phyloP scores from a whole-genome alignment of 768 basidiomycete genomes.

The Sutorius australiensis region DNA sequence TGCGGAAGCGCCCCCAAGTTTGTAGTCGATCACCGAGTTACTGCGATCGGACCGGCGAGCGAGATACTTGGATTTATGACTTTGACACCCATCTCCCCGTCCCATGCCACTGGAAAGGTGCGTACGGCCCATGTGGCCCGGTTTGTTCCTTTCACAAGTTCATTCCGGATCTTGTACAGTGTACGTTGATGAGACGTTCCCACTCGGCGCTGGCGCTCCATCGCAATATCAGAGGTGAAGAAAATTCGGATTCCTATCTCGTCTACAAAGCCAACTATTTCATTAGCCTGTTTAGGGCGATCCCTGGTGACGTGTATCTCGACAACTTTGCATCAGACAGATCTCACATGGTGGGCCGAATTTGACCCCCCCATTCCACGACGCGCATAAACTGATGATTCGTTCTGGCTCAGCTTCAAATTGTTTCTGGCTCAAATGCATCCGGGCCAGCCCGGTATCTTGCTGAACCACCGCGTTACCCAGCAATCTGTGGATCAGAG shows the following conservation, averaged over 20 bases:
- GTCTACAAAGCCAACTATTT: constrained; percentile 1
- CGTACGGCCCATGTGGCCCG: constrained; percentile 10
- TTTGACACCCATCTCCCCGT: constrained; percentile 52
- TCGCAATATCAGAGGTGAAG: constrained; percentile 44
- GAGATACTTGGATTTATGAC: constrained; percentile 61
- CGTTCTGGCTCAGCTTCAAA: constrained; percentile 2
- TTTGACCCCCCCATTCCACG: constrained; percentile 11
- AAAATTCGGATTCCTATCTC: constrained; percentile 2
- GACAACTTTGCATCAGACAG: constrained; percentile 69
- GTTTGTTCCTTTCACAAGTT: constrained; percentile 5
- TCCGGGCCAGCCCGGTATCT: constrained; percentile 32
- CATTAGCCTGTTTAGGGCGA: constrained; percentile 58
- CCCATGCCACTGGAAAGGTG: constrained; percentile 53
- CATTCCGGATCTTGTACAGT: constrained; percentile 33
- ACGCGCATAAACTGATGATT: background rate
- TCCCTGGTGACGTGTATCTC: constrained; percentile 49
- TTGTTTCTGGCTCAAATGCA: background rate
- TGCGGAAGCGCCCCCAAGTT: constrained; percentile 34
- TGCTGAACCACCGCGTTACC: constrained; percentile 47
- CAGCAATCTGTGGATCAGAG: constrained; percentile 43
- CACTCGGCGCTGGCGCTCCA: constrained; percentile 26
- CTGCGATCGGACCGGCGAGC: constrained; percentile 3
- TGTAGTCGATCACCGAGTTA: background rate
- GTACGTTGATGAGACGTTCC: constrained; percentile 47
- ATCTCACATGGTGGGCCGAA: constrained; percentile 61